These are phyloP conservation scores for Phytophthora pluvialis DNA, from an alignment of 352 stramenopile genomes.

Conservation along the genomic window DNA sequence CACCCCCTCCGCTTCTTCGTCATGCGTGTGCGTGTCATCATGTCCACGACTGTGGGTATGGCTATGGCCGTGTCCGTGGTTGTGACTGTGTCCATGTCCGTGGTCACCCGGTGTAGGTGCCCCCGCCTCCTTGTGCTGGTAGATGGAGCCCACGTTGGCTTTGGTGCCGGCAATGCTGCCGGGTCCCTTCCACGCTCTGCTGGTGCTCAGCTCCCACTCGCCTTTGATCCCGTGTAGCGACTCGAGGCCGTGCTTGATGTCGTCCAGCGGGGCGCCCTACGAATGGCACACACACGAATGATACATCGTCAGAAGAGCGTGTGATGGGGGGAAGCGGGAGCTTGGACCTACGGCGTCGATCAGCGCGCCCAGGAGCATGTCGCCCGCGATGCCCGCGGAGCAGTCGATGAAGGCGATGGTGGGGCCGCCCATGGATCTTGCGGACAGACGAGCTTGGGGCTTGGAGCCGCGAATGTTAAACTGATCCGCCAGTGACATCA, in stretches of 20 bases:
- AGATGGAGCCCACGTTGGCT: constrained; percentile 88
- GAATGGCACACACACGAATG: constrained; percentile 14
- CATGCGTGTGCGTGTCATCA: constrained; percentile 28
- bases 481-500: constrained; percentile 3
- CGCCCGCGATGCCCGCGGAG: constrained; percentile 88
- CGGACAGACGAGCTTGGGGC: not conserved
- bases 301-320: not conserved
- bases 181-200: constrained; percentile 81
- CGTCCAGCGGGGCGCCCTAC: constrained; percentile 66
- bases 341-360: constrained; percentile 78
- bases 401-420: constrained; percentile 85
- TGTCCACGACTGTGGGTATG: constrained; percentile 40
- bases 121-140: constrained; percentile 71
- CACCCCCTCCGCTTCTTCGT: constrained; percentile 3
- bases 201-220: constrained; percentile 87
- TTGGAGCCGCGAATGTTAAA: not conserved
- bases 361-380: constrained; percentile 92
- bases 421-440: constrained; percentile 18
- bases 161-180: constrained; percentile 92
- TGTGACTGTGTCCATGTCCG: constrained; percentile 27
- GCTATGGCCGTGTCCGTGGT: constrained; percentile 29
- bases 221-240: constrained; percentile 71
- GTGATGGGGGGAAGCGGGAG: not conserved
- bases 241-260: constrained; percentile 62
- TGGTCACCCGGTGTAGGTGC: constrained; percentile 34